phyloP scores from a whole-genome alignment of 345 rosid species.

The Euphorbia peplus region DNA sequence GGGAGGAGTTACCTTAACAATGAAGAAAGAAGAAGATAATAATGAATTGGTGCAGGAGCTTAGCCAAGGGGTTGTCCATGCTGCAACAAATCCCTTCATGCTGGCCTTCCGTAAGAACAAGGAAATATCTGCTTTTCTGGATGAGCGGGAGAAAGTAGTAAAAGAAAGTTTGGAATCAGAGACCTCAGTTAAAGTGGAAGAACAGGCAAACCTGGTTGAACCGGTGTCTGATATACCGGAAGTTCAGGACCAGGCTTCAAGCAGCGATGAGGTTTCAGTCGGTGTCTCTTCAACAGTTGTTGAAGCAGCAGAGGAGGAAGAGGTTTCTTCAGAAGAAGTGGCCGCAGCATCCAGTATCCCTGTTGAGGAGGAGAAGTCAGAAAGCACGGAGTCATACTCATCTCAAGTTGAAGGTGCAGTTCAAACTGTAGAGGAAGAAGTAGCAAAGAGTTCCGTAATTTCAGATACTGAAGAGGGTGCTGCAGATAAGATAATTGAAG shows the following conservation, averaged over 20 bases:
- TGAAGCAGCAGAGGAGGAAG: slow-evolving; percentile 23
- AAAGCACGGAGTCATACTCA: slow-evolving; percentile 11
- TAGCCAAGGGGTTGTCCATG: slow-evolving; percentile 55
- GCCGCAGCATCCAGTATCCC: slow-evolving; percentile 9
- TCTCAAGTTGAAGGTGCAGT: slow-evolving; percentile 20
- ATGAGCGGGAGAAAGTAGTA: slow-evolving; percentile 53
- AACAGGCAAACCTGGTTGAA: slow-evolving; percentile 22
- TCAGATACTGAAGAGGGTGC: slow-evolving; percentile 29
- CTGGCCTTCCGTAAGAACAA: slow-evolving; percentile 70
- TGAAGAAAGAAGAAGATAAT: slow-evolving; percentile 63
- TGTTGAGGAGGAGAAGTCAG: slow-evolving; percentile 17
- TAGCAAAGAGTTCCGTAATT: slow-evolving; percentile 21
- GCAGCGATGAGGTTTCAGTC: slow-evolving; percentile 9
- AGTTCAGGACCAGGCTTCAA: slow-evolving; percentile 25
- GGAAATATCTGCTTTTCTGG: slow-evolving; percentile 73
- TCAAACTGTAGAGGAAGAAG: slow-evolving; percentile 15
- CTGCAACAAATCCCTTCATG: slow-evolving; percentile 72
- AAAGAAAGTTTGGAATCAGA: slow-evolving; percentile 16
- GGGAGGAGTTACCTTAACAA: slow-evolving; percentile 83
- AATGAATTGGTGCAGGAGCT: slow-evolving; percentile 36
- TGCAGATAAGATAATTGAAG: slow-evolving; percentile 22
- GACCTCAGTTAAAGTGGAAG: slow-evolving; percentile 24
- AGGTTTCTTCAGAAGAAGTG: slow-evolving; percentile 11
- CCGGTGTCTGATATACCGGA: slow-evolving; percentile 30
- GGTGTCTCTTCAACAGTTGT: slow-evolving; percentile 22